These are phyloP conservation scores for Didymella pomorum DNA, from an alignment of 2,329 filamentous ascomycete genomes.

Conservation along the genomic window DNA sequence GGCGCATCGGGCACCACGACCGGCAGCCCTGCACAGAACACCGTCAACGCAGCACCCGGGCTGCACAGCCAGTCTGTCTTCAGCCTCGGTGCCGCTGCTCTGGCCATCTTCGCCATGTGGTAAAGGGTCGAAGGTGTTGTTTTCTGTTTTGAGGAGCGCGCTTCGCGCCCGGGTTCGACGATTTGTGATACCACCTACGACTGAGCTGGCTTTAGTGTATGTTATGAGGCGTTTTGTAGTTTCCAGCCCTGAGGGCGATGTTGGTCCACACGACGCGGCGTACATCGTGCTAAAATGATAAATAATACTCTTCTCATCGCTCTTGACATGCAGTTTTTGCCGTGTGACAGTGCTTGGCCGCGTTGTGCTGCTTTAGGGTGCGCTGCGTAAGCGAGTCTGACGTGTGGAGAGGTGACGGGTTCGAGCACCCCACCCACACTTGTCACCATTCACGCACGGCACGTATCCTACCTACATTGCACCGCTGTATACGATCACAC, in stretches of 20 bases:
- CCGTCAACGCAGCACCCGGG: slow-evolving; percentile 37
- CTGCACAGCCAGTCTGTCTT: slow-evolving; percentile 36
- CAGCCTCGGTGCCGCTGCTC: slow-evolving; percentile 35
- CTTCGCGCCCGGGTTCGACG: not conserved
- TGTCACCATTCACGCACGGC: not conserved
- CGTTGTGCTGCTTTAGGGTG: not conserved
- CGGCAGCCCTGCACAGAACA: slow-evolving; percentile 34
- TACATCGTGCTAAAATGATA: slow-evolving; percentile 14
- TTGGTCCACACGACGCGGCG: not conserved
- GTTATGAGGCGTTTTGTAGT: slow-evolving; percentile 18
- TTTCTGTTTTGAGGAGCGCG: not conserved
- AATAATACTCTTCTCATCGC: slow-evolving; percentile 7
- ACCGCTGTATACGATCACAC: slow-evolving; percentile 20
- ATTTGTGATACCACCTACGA: slow-evolving; percentile 37
- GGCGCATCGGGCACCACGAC: slow-evolving; percentile 21
- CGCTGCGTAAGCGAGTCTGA: slow-evolving; percentile 8
- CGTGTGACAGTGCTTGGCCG: not conserved
- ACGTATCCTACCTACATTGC: slow-evolving; percentile 12
- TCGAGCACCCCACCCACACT: slow-evolving; percentile 27
- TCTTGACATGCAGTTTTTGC: not conserved
- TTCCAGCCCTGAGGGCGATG: slow-evolving; percentile 7
- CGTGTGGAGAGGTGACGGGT: slow-evolving; percentile 1
- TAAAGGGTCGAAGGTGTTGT: slow-evolving; percentile 21
- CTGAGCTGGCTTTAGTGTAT: slow-evolving; percentile 31
- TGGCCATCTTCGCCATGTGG: slow-evolving; percentile 39